Conservation (phyloP, 2,329 filamentous ascomycete species). For the Zasmidium citrigriseum region DNA sequence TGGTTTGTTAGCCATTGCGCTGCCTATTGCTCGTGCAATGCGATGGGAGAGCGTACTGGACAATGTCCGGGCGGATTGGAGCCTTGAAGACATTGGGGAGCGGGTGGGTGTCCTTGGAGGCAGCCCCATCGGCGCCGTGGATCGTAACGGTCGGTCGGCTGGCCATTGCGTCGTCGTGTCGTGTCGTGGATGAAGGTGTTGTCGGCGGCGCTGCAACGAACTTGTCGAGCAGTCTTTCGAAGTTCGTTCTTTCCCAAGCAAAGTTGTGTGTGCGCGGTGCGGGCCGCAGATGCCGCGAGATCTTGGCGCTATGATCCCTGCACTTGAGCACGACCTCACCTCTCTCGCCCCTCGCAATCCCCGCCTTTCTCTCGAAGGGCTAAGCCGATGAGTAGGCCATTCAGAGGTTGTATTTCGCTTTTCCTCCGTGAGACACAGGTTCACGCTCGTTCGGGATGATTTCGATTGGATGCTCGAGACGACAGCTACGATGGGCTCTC, state of each 20-base stretch:
- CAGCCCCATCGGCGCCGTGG: conserved; percentile 91
- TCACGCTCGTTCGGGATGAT: too few relatives aligned
- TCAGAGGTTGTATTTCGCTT: too few relatives aligned
- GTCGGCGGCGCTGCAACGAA: not conserved
- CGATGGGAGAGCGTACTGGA: conserved; percentile 68
- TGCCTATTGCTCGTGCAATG: conserved; percentile 10
- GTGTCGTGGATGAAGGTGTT: conserved; percentile 15
- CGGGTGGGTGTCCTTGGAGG: conserved; percentile 84
- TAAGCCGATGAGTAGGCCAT: too few relatives aligned
- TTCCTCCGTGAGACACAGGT: too few relatives aligned
- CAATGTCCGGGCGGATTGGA: conserved; percentile 98
- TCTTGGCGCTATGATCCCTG: too few relatives aligned
- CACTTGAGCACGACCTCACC: too few relatives aligned
- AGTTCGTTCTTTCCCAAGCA: not conserved
- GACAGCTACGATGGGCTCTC: too few relatives aligned
- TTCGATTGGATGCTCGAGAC: too few relatives aligned
- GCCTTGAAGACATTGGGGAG: conserved; percentile 96
- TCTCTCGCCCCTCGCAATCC: too few relatives aligned
- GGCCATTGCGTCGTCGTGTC: conserved; percentile 65
- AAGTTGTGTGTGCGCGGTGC: not conserved
- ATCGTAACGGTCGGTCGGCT: conserved; percentile 97
- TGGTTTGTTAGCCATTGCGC: conserved; percentile 30
- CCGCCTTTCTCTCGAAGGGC: too few relatives aligned
- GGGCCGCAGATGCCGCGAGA: not conserved
- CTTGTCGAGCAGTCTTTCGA: not conserved